These are phyloP conservation scores for Mycotypha africana DNA, from an alignment of 371 early-diverging fungal species.

Conservation along the genomic window DNA sequence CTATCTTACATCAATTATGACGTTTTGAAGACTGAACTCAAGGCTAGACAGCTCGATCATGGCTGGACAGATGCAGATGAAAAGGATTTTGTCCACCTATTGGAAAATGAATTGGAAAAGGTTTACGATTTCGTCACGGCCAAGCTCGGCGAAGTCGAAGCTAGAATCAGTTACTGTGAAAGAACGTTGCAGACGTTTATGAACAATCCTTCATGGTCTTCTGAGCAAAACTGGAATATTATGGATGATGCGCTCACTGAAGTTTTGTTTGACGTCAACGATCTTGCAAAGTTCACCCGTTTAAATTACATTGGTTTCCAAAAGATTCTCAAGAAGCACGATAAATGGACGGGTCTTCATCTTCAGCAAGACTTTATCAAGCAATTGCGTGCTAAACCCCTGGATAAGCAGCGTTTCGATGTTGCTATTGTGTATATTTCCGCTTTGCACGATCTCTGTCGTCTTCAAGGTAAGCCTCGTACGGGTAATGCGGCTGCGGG, in stretches of 20 bases:
- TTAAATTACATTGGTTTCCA: slow-evolving; percentile 92
- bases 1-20: slow-evolving; percentile 34
- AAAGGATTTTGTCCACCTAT: slow-evolving; percentile 58
- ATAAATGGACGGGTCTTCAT: slow-evolving; percentile 67
- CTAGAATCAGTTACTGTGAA: slow-evolving; percentile 81
- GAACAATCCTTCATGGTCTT: slow-evolving; percentile 33
- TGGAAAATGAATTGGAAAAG: slow-evolving; percentile 82
- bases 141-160: slow-evolving; percentile 70
- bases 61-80: slow-evolving; percentile 65
- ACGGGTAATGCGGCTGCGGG: slow-evolving; percentile 37
- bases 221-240: slow-evolving; percentile 34
- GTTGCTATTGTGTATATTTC: slow-evolving; percentile 48
- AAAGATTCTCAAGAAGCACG: slow-evolving; percentile 94
- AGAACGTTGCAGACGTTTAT: slow-evolving; percentile 54
- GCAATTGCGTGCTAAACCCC: slow-evolving; percentile 58
- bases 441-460: slow-evolving; percentile 38
- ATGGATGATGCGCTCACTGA: slow-evolving; percentile 47
- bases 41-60: slow-evolving; percentile 26
- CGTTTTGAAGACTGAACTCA: slow-evolving; percentile 29
- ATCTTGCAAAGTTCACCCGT: slow-evolving; percentile 85
- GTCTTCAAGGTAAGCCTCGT: slow-evolving; percentile 36
- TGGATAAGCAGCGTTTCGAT: slow-evolving; percentile 50
- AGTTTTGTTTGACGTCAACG: slow-evolving; percentile 68
- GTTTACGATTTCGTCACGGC: slow-evolving; percentile 74
- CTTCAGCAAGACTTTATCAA: slow-evolving; percentile 82